Conservation (phyloP, 2,329 filamentous ascomycete species). For the Colletotrichum scovillei region DNA sequence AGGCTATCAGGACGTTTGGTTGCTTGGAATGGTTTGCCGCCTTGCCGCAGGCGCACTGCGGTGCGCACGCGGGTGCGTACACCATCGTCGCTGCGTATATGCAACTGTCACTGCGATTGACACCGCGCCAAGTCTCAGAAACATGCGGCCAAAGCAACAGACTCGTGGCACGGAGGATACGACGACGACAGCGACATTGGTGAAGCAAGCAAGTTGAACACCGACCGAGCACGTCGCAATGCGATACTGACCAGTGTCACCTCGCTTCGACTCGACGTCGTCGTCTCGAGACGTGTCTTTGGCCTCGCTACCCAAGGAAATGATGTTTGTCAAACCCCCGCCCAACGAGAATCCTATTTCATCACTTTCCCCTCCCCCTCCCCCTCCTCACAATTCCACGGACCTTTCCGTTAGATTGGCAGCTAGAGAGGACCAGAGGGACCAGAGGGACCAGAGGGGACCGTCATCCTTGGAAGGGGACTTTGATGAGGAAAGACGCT, state of each 20-base stretch:
- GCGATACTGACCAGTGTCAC: not conserved
- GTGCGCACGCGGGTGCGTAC: not conserved
- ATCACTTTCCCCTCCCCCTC: constrained; percentile 10
- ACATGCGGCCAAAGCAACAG: not conserved
- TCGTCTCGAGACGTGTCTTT: not conserved
- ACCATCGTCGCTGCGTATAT: not conserved
- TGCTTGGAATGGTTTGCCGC: not conserved
- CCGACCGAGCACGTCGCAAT: not conserved
- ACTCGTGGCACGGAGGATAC: constrained; percentile 5
- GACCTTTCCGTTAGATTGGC: constrained; percentile 24
- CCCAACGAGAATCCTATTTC: constrained; percentile 29
- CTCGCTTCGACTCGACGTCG: not conserved
- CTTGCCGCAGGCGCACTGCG: not conserved
- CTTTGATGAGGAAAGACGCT: constrained; percentile 20
- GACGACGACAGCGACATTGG: not conserved
- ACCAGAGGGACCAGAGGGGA: not conserved
- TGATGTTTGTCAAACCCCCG: constrained; percentile 29
- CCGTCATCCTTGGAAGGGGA: constrained; percentile 17
- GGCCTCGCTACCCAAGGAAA: constrained; percentile 22
- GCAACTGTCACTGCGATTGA: constrained; percentile 3
- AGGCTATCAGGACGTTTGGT: not conserved
- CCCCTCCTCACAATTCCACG: constrained; percentile 16
- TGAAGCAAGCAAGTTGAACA: constrained; percentile 10
- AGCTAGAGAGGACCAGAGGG: not conserved
- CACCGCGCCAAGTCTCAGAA: constrained; percentile 6